These are phyloP conservation scores for Trichoderma breve DNA, from an alignment of 2,329 filamentous ascomycete genomes.

Conservation along the genomic window DNA sequence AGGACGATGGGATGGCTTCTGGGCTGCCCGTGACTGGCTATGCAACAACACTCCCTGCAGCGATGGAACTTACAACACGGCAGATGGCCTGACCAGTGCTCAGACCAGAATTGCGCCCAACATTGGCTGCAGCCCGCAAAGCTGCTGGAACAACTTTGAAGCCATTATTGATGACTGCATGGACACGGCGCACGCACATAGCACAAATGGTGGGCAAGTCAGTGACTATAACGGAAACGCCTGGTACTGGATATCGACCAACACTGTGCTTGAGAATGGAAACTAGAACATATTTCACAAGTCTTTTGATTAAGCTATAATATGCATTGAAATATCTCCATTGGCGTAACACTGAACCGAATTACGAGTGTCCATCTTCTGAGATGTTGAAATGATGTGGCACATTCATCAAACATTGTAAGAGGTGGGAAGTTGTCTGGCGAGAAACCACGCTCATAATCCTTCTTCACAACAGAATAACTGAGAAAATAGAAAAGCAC, in stretches of 20 bases:
- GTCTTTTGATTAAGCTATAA: too few relatives aligned
- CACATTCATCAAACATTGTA: not conserved
- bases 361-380: fast-evolving
- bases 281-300: not conserved
- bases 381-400: not conserved
- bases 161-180: not conserved
- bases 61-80: not conserved
- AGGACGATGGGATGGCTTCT: not conserved
- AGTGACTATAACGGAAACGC: not conserved
- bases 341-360: fast-evolving
- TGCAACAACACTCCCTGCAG: not conserved
- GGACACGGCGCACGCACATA: not conserved
- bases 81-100: not conserved
- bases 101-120: not conserved
- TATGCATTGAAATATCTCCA: too few relatives aligned
- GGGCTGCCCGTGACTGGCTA: not conserved
- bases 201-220: not conserved
- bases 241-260: not conserved
- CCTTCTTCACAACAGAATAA: not conserved
- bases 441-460: not conserved
- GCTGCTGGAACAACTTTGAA: not conserved
- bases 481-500: not conserved
- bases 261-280: not conserved
- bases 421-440: fast-evolving
- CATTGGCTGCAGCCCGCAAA: not conserved